A percentile compares a stretch with the other conserved stretches of the same genome.
These are phyloP conservation scores for Kurtzmaniella quercitrusa DNA, from an alignment of 1,139 yeast species.

Conservation along the genomic window DNA sequence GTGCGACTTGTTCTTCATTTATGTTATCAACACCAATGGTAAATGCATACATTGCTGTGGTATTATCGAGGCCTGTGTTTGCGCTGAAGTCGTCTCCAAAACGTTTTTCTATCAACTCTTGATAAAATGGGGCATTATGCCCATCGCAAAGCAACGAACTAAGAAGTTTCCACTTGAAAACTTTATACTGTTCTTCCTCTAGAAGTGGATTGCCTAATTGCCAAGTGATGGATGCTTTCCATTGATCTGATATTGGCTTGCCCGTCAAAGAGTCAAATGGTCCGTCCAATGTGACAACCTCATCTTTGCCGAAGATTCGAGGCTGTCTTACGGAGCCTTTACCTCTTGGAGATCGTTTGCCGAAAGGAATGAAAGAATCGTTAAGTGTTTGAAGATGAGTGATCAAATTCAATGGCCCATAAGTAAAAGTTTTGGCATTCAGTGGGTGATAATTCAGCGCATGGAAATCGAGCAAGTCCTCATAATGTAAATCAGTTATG, in stretches of 20 bases:
- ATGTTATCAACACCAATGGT: slow-evolving; percentile 86
- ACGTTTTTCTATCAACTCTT: slow-evolving; percentile 78
- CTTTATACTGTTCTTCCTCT: slow-evolving; percentile 46
- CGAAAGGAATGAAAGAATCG: slow-evolving; percentile 49
- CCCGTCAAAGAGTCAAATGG: slow-evolving; percentile 75
- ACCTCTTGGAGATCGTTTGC: slow-evolving; percentile 31
- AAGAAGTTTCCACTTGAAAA: slow-evolving; percentile 71
- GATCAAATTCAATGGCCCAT: slow-evolving; percentile 70
- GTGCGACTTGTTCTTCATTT: slow-evolving; percentile 43
- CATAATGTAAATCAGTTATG: slow-evolving; percentile 71
- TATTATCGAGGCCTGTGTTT: slow-evolving; percentile 83
- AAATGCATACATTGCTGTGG: slow-evolving; percentile 74
- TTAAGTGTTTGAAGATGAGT: slow-evolving; percentile 61
- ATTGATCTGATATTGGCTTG: slow-evolving; percentile 64
- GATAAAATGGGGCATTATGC: slow-evolving; percentile 86
- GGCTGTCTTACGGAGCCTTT: slow-evolving; percentile 33
- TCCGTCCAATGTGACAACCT: slow-evolving; percentile 39
- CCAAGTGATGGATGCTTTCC: slow-evolving; percentile 85
- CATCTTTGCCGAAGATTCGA: slow-evolving; percentile 28
- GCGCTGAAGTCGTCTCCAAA: slow-evolving; percentile 83
- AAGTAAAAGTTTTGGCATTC: slow-evolving; percentile 81
- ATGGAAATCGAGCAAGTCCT: slow-evolving; percentile 77
- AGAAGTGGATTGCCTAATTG: slow-evolving; percentile 71
- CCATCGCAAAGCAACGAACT: slow-evolving; percentile 81
- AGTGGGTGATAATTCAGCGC: slow-evolving; percentile 79